Evolutionary conservation across 2,329 filamentous ascomycete species (phyloP).

Genomic region (Peltaster fructicola): DNA sequence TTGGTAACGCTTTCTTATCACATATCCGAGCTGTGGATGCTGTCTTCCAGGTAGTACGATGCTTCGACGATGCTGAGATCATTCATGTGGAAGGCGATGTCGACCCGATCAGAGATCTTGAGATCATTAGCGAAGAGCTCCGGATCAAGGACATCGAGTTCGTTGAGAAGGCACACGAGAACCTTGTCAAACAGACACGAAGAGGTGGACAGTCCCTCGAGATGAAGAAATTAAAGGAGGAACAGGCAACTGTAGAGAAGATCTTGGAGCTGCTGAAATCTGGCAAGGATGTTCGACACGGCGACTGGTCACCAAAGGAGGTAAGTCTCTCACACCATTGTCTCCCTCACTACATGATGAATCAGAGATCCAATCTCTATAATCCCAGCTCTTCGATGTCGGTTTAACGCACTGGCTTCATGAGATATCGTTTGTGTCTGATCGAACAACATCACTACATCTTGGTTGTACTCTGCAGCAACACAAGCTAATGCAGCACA

Average conservation of each 20-base stretch:
- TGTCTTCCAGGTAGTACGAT: constrained; percentile 23
- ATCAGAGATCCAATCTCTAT: constrained; percentile 90
- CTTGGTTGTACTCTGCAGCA: not conserved
- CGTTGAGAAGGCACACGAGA: constrained; percentile 84
- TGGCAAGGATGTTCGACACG: constrained; percentile 87
- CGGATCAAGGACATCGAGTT: constrained; percentile 98
- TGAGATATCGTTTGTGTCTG: constrained; percentile 67
- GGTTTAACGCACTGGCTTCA: no score
- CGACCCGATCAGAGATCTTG: constrained; percentile 80
- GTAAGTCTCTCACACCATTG: constrained; percentile 39
- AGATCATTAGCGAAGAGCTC: constrained; percentile 93
- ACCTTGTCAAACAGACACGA: constrained; percentile 81
- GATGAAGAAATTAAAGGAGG: constrained; percentile 93
- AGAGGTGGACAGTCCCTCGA: constrained; percentile 89
- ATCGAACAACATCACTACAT: constrained; percentile 6
- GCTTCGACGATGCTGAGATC: constrained; percentile 90
- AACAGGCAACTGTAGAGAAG: constrained; percentile 85
- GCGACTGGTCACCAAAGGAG: constrained; percentile 83
- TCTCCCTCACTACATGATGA: constrained; percentile 51
- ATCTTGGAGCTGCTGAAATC: constrained; percentile 65
- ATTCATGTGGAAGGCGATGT: constrained; percentile 99
- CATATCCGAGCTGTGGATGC: constrained; percentile 65
- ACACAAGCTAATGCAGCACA: constrained; percentile 24
- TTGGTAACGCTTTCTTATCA: constrained; percentile 94
- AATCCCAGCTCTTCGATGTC: constrained; percentile 99